Conservation (phyloP, 352 stramenopile species). For the Globisporangium irregulare region DNA sequence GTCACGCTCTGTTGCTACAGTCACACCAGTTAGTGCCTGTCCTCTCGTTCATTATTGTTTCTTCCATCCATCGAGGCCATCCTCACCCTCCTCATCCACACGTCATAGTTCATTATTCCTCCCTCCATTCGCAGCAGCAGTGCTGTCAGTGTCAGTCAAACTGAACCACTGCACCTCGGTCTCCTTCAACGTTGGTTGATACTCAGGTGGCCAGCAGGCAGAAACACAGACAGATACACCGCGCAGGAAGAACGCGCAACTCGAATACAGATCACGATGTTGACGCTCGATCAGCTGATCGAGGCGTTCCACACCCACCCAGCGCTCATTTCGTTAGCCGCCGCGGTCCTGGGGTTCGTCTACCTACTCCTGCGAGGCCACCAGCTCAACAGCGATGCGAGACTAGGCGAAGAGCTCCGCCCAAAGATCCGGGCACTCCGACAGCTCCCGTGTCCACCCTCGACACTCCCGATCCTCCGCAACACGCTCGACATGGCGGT, state of each 20-base stretch:
- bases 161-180: too few species aligned
- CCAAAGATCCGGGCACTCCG: conserved; percentile 13
- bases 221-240: neutral
- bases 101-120: too few species aligned
- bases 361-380: neutral
- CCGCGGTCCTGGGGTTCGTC: neutral
- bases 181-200: too few species aligned
- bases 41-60: too few species aligned
- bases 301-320: neutral
- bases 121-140: too few species aligned
- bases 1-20: too few species aligned
- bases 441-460: conserved; percentile 32
- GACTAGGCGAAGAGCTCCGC: neutral
- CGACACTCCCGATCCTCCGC: conserved; percentile 47
- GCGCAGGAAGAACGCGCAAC: too few species aligned
- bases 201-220: too few species aligned
- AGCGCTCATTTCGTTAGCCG: neutral
- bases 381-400: neutral
- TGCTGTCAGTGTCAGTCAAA: too few species aligned
- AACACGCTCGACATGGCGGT: conserved; percentile 54
- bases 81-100: too few species aligned
- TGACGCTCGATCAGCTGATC: conserved; percentile 4
- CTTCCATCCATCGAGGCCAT: too few species aligned
- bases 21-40: too few species aligned
- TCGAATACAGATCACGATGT: neutral